Evolutionary conservation across 495 filamentous ascomycete genomes (phyloP).

Genomic region (Aspergillus hancockii): DNA sequence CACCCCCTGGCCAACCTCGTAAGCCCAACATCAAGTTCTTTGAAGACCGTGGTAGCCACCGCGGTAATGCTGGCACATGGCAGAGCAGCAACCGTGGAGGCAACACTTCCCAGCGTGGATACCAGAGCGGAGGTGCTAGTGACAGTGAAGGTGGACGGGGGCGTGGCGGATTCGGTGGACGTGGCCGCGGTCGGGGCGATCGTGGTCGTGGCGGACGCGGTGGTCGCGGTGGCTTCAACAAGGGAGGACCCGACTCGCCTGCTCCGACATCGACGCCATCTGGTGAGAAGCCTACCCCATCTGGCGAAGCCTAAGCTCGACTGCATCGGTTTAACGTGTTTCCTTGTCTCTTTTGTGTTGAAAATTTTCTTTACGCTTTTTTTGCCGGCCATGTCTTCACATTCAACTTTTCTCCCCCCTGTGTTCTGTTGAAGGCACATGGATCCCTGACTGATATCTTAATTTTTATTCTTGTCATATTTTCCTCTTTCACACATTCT

Average conservation of each 20-base stretch:
- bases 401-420: constrained; percentile 12
- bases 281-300: constrained; percentile 47
- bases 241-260: constrained; percentile 47
- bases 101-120: constrained; percentile 61
- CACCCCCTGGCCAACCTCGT: constrained; percentile 60
- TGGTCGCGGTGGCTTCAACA: constrained; percentile 58
- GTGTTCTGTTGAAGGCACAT: constrained; percentile 10
- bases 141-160: constrained; percentile 73
- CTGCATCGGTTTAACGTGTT: constrained; percentile 17
- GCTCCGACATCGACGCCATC: constrained; percentile 54
- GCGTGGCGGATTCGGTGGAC: constrained; percentile 34
- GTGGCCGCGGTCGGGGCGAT: constrained; percentile 51
- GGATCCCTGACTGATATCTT: constrained; percentile 12
- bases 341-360: constrained; percentile 11
- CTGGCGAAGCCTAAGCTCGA: constrained; percentile 47
- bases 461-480: constrained; percentile 26
- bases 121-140: constrained; percentile 74
- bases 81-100: constrained; percentile 63
- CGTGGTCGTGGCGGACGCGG: constrained; percentile 22
- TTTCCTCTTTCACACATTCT: constrained; percentile 8
- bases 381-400: constrained; percentile 14
- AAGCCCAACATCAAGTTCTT: constrained; percentile 82
- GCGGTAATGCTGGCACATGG: constrained; percentile 71
- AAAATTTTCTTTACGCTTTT: constrained; percentile 16
- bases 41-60: constrained; percentile 58